These are phyloP conservation scores for Sungouiozyma intestinalis DNA, from an alignment of 805 yeast species.

Conservation along the genomic window DNA sequence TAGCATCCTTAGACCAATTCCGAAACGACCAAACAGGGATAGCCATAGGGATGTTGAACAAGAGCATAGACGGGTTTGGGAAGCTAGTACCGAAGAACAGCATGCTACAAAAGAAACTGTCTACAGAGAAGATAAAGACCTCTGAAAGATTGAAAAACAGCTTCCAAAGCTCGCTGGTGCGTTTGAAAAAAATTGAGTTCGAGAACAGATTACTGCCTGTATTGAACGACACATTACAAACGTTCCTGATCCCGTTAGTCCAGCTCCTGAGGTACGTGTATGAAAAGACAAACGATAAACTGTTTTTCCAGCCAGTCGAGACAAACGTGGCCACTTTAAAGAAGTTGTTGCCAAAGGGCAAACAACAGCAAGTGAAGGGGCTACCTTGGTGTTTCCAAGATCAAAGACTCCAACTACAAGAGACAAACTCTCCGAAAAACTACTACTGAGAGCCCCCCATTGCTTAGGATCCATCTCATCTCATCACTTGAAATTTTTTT, in stretches of 20 bases:
- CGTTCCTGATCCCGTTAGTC: conserved; percentile 22
- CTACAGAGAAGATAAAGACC: conserved; percentile 4
- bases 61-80: conserved; percentile 10
- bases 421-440: neutral
- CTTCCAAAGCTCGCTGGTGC: conserved; percentile 2
- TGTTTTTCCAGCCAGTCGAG: conserved; percentile 18
- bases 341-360: conserved; percentile 19
- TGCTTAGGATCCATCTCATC: no score
- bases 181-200: neutral
- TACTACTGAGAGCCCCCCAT: no score
- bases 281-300: conserved; percentile 21
- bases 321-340: conserved; percentile 9
- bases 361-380: conserved; percentile 15
- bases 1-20: conserved; percentile 24
- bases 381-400: conserved; percentile 17
- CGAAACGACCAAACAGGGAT: conserved; percentile 17
- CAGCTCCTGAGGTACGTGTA: conserved; percentile 21
- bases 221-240: conserved; percentile 16
- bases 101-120: conserved; percentile 9
- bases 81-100: conserved; percentile 11
- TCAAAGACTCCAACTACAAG: conserved; percentile 1
- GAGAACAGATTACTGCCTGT: conserved; percentile 13
- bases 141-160: conserved; percentile 4
- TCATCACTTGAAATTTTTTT: no score
- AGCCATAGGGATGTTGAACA: conserved; percentile 24